Base-by-base conservation (phyloP, 1,284 basidiomycete genomes). In the Peniophora sp. region DNA sequence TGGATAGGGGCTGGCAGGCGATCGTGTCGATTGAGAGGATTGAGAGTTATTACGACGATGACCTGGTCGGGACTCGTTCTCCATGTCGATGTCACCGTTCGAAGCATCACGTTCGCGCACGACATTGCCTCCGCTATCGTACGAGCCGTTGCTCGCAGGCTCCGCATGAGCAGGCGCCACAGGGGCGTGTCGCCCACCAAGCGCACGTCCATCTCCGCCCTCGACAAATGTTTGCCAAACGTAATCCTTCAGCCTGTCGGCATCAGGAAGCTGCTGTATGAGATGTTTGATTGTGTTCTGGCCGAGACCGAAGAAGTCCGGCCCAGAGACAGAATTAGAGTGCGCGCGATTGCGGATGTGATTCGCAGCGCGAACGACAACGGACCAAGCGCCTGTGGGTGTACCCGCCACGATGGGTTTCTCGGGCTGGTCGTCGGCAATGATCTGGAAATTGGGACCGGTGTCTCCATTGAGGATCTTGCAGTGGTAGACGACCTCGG, bases 231-330 rank as follows among this genome's bases (percentile, higher is more conserved):
- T 78, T 61, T 90, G 86, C 85, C 86, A 88, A 23, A 88, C 85
- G 61, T 91, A 91, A 66, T 87, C 82, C 57, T 77, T 74, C 52
- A 89, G 64, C 48, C 76, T 70, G 62, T 83, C 76, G 12, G 88
- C 82, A 51, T 78, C 78, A 2, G 81, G 79, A 24, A 91, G 70
- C 64, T 88, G 82, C 64, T 91, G 88, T 22, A 91, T 87, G 47
- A 91, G 74, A 60, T 88, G 85, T 66, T 90, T 90, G 70, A 91
- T 88, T 9, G 85, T 85, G 61, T 89, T 89, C 65, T 89, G 85
- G 3, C 85, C 84, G 10, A 91, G 70, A 6, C 88, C 88, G 60
- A 88, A 90, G 64, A 90, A 89, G 66, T 90, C 88, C 10, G 87
- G 88, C 0, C 87, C 88, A 2, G 88, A 90, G 12, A 90, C 86